Evolutionary conservation across 192 early-diverging fungal genomes (phyloP), one percentile per base, ranked within the genome.

Genomic region (Linnemannia hyalina): DNA sequence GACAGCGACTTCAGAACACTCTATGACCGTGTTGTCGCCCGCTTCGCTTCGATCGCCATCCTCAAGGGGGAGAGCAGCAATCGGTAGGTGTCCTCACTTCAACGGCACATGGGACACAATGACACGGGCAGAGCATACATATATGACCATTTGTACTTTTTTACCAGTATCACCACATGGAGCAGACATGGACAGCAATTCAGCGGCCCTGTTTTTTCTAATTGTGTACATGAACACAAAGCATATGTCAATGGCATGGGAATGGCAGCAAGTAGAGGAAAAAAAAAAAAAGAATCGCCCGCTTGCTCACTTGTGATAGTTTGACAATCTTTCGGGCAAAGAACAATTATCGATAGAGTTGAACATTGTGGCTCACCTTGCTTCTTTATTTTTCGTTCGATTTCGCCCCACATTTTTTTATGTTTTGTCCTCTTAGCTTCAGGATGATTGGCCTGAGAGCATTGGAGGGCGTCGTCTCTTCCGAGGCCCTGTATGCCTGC

Each of bases 391-490:
- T n/a, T 46, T 18, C 35, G 15, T 11, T 41, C 38, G 3, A 40
- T 36, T 35, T 42, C 26, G 15, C 32, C 60, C 32, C 42, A 38
- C 52, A 65, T 65, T 32, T 29, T 32, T 63, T 26, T 55, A 35
- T 54, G 29, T 6, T 76, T 76, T 36, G 6, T 13, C 36, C 20
- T 10, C 18, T 16, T 46, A 89, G 89, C 36, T 89, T 82, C 69
- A 82, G 83, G 6, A 91, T 90, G 42, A 90, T 93, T 40, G 95
- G 95, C 3, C 88, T 94, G 72, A 85, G 93, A 46, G 94, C 91
- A 42, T 71, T 94, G 73, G 94, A 94, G 79, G 93, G 90, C 23
- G 85, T 91, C 15, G 89, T 92, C 9, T 91, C 93, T 23, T 93
- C 93, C 44, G 82, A 81, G n/a, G 94, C 95, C 11, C 89, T 95